phyloP scores from a whole-genome alignment of 805 yeast species.

The Myxozyma geophila region DNA sequence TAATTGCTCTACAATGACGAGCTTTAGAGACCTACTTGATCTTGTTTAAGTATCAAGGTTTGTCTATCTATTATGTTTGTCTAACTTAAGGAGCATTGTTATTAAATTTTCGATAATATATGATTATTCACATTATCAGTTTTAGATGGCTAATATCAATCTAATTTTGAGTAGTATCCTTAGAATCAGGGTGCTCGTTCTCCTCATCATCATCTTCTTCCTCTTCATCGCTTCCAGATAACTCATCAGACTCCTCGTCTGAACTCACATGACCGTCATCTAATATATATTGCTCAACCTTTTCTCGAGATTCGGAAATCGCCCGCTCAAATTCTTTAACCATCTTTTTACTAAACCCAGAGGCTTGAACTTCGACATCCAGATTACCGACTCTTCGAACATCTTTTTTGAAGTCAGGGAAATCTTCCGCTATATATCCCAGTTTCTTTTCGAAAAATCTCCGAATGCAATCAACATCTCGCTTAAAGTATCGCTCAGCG shows the following conservation, averaged over 20 bases:
- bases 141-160: too few relatives aligned
- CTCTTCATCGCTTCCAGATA: constrained; percentile 51
- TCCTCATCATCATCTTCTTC: constrained; percentile 27
- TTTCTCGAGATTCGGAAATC: constrained; percentile 52
- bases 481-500: constrained; percentile 82
- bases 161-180: neutral
- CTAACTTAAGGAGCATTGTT: too few relatives aligned
- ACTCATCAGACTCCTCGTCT: constrained; percentile 54
- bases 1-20: too few relatives aligned
- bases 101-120: too few relatives aligned
- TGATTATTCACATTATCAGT: too few relatives aligned
- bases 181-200: neutral
- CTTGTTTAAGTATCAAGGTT: too few relatives aligned
- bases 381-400: constrained; percentile 67
- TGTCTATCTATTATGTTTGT: too few relatives aligned
- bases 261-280: constrained; percentile 44
- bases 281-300: constrained; percentile 41
- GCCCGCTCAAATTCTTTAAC: constrained; percentile 76
- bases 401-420: constrained; percentile 80
- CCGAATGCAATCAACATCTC: constrained; percentile 91
- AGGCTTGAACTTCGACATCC: constrained; percentile 88
- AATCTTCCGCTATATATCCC: constrained; percentile 76
- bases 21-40: too few relatives aligned
- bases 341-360: constrained; percentile 73
- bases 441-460: constrained; percentile 80